phyloP scores from a whole-genome alignment of 495 filamentous ascomycete species.

The Penicillium macrosclerotiorum region DNA sequence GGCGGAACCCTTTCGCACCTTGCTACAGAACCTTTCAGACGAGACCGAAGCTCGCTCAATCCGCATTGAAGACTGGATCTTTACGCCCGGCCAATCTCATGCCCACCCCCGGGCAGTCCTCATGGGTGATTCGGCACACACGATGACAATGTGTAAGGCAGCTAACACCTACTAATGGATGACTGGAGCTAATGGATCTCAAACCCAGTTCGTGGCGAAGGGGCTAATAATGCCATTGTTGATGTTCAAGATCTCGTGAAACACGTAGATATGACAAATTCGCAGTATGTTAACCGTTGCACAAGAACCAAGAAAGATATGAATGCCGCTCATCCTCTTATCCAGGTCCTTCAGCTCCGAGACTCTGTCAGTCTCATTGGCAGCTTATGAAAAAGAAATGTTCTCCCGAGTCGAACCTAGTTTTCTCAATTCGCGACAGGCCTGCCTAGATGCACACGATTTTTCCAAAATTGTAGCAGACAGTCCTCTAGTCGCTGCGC shows the following conservation, averaged over 20 bases:
- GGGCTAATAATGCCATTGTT: constrained; percentile 57
- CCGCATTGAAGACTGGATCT: constrained; percentile 56
- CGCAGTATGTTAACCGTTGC: constrained; percentile 1
- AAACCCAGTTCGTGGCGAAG: constrained; percentile 52
- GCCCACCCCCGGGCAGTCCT: constrained; percentile 43
- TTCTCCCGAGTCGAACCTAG: constrained; percentile 48
- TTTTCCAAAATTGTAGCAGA: constrained; percentile 39
- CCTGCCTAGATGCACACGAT: constrained; percentile 63
- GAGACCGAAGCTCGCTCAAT: constrained; percentile 50
- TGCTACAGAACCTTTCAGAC: constrained; percentile 45
- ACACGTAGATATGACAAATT: constrained; percentile 15
- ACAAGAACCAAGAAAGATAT: not conserved
- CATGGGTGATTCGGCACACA: constrained; percentile 53
- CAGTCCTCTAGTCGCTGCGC: constrained; percentile 29
- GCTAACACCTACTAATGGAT: not conserved
- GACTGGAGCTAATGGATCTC: not conserved
- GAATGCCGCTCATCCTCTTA: not conserved
- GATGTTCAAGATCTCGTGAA: constrained; percentile 46
- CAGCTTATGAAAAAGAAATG: constrained; percentile 51
- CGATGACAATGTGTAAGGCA: constrained; percentile 56
- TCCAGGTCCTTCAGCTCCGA: constrained; percentile 13
- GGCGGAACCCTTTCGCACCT: constrained; percentile 52
- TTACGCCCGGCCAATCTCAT: constrained; percentile 24
- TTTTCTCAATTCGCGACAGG: constrained; percentile 55
- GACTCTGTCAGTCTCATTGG: constrained; percentile 29